Base-by-base conservation (phyloP, 1,284 basidiomycete species). In the Rhizoctonia solani region DNA sequence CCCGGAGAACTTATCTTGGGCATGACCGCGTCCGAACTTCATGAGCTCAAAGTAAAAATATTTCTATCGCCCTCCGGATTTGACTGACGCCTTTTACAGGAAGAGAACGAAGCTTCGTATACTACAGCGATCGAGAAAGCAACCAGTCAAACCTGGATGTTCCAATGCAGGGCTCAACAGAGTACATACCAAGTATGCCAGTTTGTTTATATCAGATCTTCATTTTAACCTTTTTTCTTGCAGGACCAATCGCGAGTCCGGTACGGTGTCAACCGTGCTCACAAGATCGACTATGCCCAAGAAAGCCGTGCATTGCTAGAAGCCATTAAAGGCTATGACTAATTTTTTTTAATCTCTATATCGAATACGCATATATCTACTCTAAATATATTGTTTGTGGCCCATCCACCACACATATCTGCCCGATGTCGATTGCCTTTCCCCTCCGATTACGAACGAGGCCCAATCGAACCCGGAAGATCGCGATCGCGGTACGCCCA, bases 81-180 rank as follows among this genome's bases (percentile, higher is more conserved):
- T 49, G n/a, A 19, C 53, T 50, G n/a, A 66, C 8, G 14, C 13
- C 21, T n/a, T 29, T 14, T 16, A 54, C 74, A 93, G 84, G 85
- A 89, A 13, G 81, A 82, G 13, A 83, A 90, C 74, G 90, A 91
- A 9, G 74, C 76, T 21, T 82, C 83, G 66, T 93, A 85, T 75
- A 84, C 83, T 69, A 79, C 79, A 8, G 79, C 87, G 50, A 78
- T 98, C 73, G 82, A 86, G 63, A 83, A 83, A 63, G 87, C 90
- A 0, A 82, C 82, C 6, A 90, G 89, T 69, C 81, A 83, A 71
- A 85, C 86, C 1, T 97, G 83, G 79, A 90, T 92, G 73, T 94
- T 98, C 77, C 84, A 85, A 59, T 94, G 93, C 76, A 86, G 89
- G 54, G 96, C 94, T 9, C 95, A 92, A 79, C 87, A 89, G 73